phyloP scores from a whole-genome alignment of 2,329 filamentous ascomycete genomes.

The Penicillium sp. region DNA sequence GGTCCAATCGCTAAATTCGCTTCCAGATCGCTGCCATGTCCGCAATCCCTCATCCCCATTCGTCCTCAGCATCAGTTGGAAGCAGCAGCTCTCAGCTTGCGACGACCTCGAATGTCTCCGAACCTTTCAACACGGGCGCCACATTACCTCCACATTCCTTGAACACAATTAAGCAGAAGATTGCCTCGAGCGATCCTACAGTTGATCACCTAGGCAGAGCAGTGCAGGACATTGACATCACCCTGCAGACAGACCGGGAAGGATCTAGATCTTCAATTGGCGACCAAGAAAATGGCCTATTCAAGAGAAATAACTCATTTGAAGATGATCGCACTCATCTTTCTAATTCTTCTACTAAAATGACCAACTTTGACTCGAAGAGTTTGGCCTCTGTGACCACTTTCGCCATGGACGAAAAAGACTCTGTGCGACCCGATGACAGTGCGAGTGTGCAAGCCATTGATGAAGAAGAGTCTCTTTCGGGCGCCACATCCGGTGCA shows the following conservation, averaged over 20 bases:
- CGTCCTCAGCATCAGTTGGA: constrained; percentile 25
- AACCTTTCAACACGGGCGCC: constrained; percentile 19
- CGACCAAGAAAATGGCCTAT: constrained; percentile 26
- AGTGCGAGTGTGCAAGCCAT: constrained; percentile 89
- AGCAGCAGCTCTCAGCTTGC: constrained; percentile 23
- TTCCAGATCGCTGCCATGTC: constrained; percentile 46
- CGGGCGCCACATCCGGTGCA: constrained; percentile 70
- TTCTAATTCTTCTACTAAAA: constrained; percentile 69
- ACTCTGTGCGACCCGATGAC: constrained; percentile 89
- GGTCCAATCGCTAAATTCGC: constrained; percentile 17
- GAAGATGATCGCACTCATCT: constrained; percentile 50
- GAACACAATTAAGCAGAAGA: constrained; percentile 16
- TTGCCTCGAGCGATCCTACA: constrained; percentile 20
- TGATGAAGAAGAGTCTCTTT: constrained; percentile 85
- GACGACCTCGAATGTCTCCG: constrained; percentile 16
- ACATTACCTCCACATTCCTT: constrained; percentile 20
- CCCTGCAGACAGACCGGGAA: constrained; percentile 26
- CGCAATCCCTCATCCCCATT: constrained; percentile 29
- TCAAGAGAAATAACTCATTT: constrained; percentile 39
- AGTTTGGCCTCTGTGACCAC: constrained; percentile 92
- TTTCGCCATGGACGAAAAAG: constrained; percentile 95
- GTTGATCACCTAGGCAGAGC: constrained; percentile 33
- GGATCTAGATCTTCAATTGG: constrained; percentile 28
- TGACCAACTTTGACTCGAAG: constrained; percentile 87
- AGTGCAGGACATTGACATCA: constrained; percentile 35